These are phyloP conservation scores for Carex arenaria DNA, from an alignment of 202 grass and related monocot species.

Conservation along the genomic window DNA sequence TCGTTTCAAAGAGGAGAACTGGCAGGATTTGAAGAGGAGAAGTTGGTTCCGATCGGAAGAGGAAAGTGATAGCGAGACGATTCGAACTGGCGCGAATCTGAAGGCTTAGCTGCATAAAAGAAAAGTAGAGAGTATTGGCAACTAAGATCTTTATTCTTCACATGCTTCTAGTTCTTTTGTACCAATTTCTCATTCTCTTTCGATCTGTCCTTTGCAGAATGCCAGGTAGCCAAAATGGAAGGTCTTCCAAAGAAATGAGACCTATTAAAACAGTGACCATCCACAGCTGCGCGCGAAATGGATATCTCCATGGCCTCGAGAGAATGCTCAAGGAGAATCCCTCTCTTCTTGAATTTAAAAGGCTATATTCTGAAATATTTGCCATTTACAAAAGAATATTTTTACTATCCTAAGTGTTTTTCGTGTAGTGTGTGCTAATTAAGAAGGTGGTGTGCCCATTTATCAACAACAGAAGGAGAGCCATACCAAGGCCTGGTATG, in stretches of 20 bases:
- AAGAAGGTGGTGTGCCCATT: constrained; percentile 83
- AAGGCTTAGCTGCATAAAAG: no score
- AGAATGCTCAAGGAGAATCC: constrained; percentile 66
- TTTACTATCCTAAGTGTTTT: not conserved
- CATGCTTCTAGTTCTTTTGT: no score
- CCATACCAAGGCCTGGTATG: constrained; percentile 80
- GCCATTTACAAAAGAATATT: not conserved
- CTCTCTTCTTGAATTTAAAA: constrained; percentile 58
- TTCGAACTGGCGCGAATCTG: no score
- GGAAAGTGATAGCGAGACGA: not conserved
- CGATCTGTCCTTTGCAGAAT: constrained; percentile 21
- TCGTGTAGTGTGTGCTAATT: constrained; percentile 4
- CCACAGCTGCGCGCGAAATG: constrained; percentile 58
- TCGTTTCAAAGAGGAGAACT: no score
- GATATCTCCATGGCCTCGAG: constrained; percentile 71
- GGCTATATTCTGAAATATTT: not conserved
- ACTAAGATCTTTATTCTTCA: no score
- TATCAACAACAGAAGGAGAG: constrained; percentile 61
- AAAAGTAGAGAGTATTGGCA: no score
- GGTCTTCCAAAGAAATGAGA: constrained; percentile 20
- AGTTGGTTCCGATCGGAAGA: not conserved
- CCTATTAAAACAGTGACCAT: constrained; percentile 47
- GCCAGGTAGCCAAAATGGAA: constrained; percentile 67
- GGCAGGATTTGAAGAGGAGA: no score
- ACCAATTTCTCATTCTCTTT: no score